These are phyloP conservation scores for Magnusiomyces clavatus DNA, from an alignment of 1,139 yeast species.

Conservation along the genomic window DNA sequence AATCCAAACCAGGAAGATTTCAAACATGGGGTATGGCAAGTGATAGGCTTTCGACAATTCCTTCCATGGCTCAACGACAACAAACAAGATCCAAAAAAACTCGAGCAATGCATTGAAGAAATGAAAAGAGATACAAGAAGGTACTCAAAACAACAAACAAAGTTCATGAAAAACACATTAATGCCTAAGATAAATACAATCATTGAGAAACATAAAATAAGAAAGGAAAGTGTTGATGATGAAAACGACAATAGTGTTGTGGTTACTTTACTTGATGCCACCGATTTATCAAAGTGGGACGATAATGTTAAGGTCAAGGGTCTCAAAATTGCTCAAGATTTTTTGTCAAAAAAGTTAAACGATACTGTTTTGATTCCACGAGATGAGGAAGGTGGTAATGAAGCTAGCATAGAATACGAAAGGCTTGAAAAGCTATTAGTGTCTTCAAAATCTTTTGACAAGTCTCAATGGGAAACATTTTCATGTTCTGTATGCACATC, in stretches of 20 bases:
- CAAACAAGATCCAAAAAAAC: slow-evolving; percentile 21
- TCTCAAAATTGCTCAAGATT: slow-evolving; percentile 39
- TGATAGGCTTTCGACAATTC: slow-evolving; percentile 91
- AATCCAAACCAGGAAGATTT: slow-evolving; percentile 26
- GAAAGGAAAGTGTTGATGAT: slow-evolving; percentile 23
- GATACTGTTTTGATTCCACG: slow-evolving; percentile 9
- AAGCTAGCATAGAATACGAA: slow-evolving; percentile 28
- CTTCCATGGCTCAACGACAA: slow-evolving; percentile 57
- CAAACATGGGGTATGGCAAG: slow-evolving; percentile 86
- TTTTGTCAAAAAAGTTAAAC: slow-evolving; percentile 26
- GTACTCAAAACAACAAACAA: slow-evolving; percentile 84
- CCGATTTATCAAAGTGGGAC: slow-evolving; percentile 58
- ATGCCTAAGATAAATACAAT: slow-evolving; percentile 41
- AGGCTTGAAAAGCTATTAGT: slow-evolving; percentile 34
- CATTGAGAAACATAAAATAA: background rate
- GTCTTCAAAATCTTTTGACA: slow-evolving; percentile 19
- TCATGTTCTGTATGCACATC: slow-evolving; percentile 62
- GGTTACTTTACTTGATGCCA: slow-evolving; percentile 66
- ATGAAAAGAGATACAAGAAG: slow-evolving; percentile 84
- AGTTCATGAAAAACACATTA: slow-evolving; percentile 77
- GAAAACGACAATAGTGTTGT: slow-evolving; percentile 53
- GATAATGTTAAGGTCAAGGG: slow-evolving; percentile 52
- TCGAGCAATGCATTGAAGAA: slow-evolving; percentile 48
- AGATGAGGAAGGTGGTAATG: background rate
- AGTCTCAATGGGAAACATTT: slow-evolving; percentile 57